Evolutionary conservation across 768 basidiomycete genomes (phyloP).

Genomic region (Cyclocybe cylindracea): DNA sequence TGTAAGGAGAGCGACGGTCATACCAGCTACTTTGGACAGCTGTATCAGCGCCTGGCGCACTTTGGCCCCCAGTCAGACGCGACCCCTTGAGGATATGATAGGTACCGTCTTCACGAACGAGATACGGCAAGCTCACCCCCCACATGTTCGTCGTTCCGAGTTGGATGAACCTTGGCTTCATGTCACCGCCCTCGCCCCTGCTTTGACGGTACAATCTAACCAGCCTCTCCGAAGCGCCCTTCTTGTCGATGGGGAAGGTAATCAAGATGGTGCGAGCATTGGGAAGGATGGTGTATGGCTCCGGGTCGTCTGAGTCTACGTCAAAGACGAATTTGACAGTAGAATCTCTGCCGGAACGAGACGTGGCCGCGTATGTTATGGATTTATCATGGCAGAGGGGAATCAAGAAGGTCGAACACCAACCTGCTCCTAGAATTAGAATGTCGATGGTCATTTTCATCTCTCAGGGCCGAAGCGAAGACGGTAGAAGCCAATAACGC

Average conservation of each 20-base stretch:
- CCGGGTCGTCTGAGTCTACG: slow-evolving; percentile 43
- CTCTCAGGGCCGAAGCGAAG: not conserved
- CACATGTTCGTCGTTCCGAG: slow-evolving; percentile 64
- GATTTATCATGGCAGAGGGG: slow-evolving; percentile 45
- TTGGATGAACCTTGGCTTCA: slow-evolving; percentile 50
- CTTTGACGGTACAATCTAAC: slow-evolving; percentile 44
- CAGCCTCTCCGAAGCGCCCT: slow-evolving; percentile 48
- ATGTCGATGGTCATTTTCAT: slow-evolving; percentile 42
- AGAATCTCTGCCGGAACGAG: slow-evolving; percentile 47
- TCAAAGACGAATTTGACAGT: slow-evolving; percentile 61
- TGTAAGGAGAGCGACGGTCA: slow-evolving; percentile 51
- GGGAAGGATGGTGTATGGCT: slow-evolving; percentile 48
- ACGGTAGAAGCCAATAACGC: not conserved
- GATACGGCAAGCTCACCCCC: slow-evolving; percentile 42
- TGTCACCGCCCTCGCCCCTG: slow-evolving; percentile 8
- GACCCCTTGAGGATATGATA: slow-evolving; percentile 8
- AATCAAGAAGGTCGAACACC: slow-evolving; percentile 63
- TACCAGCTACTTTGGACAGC: slow-evolving; percentile 37
- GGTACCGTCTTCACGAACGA: not conserved
- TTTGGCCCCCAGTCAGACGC: slow-evolving; percentile 2
- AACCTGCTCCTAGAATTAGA: slow-evolving; percentile 67
- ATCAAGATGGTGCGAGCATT: slow-evolving; percentile 56
- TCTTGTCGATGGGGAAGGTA: slow-evolving; percentile 51
- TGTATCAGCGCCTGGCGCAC: not conserved
- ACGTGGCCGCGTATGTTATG: slow-evolving; percentile 52